Conservation (phyloP, 1,284 basidiomycete genomes). For the Cryptococcus floricola region DNA sequence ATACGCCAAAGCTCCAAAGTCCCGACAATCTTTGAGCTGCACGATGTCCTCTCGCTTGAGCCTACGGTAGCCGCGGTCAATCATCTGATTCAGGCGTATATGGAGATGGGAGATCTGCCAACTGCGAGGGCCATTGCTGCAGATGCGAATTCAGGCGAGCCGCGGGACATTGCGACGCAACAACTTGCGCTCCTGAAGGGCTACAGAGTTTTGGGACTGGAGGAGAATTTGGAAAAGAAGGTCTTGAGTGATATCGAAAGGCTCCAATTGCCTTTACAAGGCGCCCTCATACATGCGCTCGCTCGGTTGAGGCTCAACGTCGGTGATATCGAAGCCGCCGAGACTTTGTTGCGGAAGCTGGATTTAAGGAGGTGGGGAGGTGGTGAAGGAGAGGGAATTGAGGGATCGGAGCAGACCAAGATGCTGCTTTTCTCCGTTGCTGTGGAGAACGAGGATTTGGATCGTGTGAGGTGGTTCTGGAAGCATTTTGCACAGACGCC, state of each 20-base stretch:
- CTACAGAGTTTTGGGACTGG: conserved; percentile 28
- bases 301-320: conserved; percentile 27
- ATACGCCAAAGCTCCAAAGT: conserved; percentile 22
- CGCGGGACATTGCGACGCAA: conserved; percentile 7
- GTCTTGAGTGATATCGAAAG: conserved; percentile 24
- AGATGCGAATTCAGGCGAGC: conserved; percentile 8
- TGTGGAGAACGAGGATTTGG: conserved; percentile 1
- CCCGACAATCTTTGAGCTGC: conserved; percentile 21
- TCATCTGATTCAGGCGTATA: conserved; percentile 26
- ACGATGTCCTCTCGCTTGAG: conserved; percentile 7
- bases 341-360: conserved; percentile 22
- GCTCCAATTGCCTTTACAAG: conserved; percentile 16
- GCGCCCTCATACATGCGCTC: conserved; percentile 32
- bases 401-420: conserved; percentile 6
- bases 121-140: conserved; percentile 11
- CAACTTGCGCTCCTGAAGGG: conserved; percentile 37
- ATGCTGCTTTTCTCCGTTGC: conserved; percentile 5
- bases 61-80: conserved; percentile 16
- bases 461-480: conserved; percentile 8
- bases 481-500: conserved; percentile 1
- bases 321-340: conserved; percentile 22
- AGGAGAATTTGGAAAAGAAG: conserved; percentile 25
- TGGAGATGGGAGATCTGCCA: conserved; percentile 27
- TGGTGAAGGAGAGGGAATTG: neutral
- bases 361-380: conserved; percentile 6